A percentile compares a stretch with the other conserved stretches of the same genome.
Evolutionary conservation across 1,284 basidiomycete genomes (phyloP).

Genomic region (Porogramme epimiltina): DNA sequence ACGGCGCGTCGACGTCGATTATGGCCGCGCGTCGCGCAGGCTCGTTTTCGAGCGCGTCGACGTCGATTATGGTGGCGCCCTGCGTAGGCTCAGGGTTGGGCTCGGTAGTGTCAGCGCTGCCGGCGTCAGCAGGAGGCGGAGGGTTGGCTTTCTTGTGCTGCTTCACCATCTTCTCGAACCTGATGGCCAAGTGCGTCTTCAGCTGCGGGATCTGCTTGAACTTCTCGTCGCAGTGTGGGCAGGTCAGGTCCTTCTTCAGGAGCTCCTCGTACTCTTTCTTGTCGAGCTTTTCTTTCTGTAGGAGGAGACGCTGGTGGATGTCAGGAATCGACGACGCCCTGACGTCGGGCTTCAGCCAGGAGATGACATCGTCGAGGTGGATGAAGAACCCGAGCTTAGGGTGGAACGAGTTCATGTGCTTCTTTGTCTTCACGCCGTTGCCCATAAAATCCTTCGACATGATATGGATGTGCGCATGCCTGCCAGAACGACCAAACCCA

Average conservation of each 20-base stretch:
- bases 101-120: neutral
- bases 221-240: conserved; percentile 65
- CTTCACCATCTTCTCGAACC: conserved; percentile 48
- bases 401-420: conserved; percentile 94
- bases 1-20: too few species aligned
- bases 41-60: too few species aligned
- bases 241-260: conserved; percentile 68
- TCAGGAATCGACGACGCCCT: conserved; percentile 52
- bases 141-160: neutral
- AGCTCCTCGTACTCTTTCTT: conserved; percentile 60
- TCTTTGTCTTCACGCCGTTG: conserved; percentile 82
- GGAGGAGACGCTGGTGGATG: conserved; percentile 38
- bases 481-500: conserved; percentile 30
- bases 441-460: conserved; percentile 84
- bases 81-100: conserved; percentile 9
- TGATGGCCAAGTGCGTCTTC: conserved; percentile 70
- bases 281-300: conserved; percentile 55
- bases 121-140: neutral
- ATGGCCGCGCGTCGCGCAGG: too few species aligned
- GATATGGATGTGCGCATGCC: conserved; percentile 88
- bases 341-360: conserved; percentile 73
- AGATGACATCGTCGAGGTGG: conserved; percentile 71
- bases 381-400: conserved; percentile 89
- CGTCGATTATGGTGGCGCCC: too few species aligned
- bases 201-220: conserved; percentile 78